Evolutionary conservation across 768 basidiomycete genomes (phyloP).

Genomic region (Boletus reticulatus): DNA sequence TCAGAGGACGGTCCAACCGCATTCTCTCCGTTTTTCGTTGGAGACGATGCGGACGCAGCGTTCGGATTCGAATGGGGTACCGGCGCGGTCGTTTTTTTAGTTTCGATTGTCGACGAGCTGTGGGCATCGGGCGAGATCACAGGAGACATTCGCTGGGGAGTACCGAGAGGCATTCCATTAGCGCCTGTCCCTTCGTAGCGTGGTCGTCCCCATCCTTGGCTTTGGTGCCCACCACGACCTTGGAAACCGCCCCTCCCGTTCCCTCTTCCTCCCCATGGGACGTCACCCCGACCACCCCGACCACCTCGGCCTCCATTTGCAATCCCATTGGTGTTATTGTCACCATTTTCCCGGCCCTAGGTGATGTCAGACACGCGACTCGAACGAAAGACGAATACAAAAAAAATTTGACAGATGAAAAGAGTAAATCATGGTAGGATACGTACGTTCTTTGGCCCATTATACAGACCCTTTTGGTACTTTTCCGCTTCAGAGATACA

Average conservation of each 20-base stretch:
- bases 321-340: constrained; percentile 7
- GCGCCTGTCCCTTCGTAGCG: constrained; percentile 50
- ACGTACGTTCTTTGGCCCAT: constrained; percentile 59
- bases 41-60: background rate
- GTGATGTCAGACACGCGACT: background rate
- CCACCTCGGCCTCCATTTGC: constrained; percentile 3
- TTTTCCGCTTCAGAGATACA: constrained; percentile 94
- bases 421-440: background rate
- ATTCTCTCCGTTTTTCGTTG: constrained; percentile 1
- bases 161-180: constrained; percentile 71
- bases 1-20: background rate
- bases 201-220: constrained; percentile 18
- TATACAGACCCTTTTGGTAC: constrained; percentile 85
- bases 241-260: constrained; percentile 33
- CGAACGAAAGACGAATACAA: background rate
- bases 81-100: background rate
- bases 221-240: constrained; percentile 25
- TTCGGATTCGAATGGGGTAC: background rate
- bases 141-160: constrained; percentile 52
- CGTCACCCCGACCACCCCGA: constrained; percentile 6
- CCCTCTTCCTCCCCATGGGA: constrained; percentile 31
- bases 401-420: background rate
- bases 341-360: background rate
- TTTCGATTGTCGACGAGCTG: background rate
- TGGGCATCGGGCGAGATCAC: constrained; percentile 26